These are phyloP conservation scores for Limtongozyma cylindracea DNA, from an alignment of 805 yeast species.

Conservation along the genomic window DNA sequence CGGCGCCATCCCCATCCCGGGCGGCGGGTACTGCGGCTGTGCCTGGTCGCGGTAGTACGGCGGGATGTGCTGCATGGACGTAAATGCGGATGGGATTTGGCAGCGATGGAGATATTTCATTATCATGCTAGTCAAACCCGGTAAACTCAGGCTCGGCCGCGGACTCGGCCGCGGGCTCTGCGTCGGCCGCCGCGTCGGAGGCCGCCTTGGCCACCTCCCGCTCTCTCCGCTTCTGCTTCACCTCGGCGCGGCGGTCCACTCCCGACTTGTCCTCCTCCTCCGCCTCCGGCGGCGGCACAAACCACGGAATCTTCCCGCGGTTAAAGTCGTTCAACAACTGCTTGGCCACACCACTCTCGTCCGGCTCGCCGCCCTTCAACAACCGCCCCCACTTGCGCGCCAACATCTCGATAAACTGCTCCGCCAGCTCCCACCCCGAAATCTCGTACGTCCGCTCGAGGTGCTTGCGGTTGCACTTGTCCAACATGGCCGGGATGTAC, in stretches of 20 bases:
- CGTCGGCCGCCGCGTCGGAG: neutral
- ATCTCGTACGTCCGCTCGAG: conserved; percentile 89
- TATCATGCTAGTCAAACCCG: too few relatives aligned
- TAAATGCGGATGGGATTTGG: too few relatives aligned
- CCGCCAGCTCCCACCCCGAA: conserved; percentile 51
- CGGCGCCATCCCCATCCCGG: too few relatives aligned
- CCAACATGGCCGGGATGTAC: conserved; percentile 68
- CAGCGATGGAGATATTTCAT: too few relatives aligned
- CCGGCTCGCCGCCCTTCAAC: conserved; percentile 94
- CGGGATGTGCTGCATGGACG: too few relatives aligned
- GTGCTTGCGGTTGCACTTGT: conserved; percentile 71
- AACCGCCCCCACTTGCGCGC: conserved; percentile 88
- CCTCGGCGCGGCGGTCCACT: conserved; percentile 25
- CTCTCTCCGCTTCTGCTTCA: conserved; percentile 26
- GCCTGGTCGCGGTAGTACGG: too few relatives aligned
- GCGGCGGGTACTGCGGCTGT: too few relatives aligned
- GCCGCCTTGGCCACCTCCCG: conserved; percentile 7
- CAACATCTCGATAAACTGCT: conserved; percentile 67
- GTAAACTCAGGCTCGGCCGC: neutral
- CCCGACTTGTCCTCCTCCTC: conserved; percentile 32
- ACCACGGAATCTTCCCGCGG: conserved; percentile 97
- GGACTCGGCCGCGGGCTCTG: neutral
- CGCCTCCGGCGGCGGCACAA: conserved; percentile 67
- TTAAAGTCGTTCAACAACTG: conserved; percentile 82
- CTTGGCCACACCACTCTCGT: conserved; percentile 80